Evolutionary conservation across 441 rosid genomes (phyloP).

Genomic region (Isatis lusitanica): DNA sequence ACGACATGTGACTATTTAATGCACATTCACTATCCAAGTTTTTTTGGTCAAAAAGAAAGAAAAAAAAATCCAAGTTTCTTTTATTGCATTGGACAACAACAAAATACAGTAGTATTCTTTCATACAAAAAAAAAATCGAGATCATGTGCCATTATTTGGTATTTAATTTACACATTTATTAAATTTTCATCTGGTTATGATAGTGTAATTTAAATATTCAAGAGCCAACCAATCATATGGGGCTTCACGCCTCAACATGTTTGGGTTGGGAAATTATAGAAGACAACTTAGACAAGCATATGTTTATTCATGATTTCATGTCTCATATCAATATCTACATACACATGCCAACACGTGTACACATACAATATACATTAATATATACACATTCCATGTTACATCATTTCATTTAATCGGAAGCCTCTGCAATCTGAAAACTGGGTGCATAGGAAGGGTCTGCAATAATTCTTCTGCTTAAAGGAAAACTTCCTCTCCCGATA

Average conservation of each 20-base stretch:
- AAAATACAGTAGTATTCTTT: neutral
- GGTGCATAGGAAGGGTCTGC: no score
- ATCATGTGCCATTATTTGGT: neutral
- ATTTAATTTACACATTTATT: neutral
- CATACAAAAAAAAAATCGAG: neutral
- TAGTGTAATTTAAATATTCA: neutral
- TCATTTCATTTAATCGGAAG: no score
- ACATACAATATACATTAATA: neutral
- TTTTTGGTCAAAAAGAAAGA: no score
- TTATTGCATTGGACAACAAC: neutral
- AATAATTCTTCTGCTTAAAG: no score
- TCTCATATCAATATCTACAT: constrained; percentile 20
- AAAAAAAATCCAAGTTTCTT: neutral
- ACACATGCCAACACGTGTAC: constrained; percentile 28
- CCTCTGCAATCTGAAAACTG: no score
- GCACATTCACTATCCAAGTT: neutral
- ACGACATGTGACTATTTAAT: neutral
- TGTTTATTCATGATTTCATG: constrained; percentile 28
- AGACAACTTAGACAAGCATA: constrained; percentile 12
- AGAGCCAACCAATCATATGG: constrained; percentile 31
- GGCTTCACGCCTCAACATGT: constrained; percentile 30
- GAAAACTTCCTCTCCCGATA: no score
- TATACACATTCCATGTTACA: neutral
- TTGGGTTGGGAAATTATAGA: constrained; percentile 31
- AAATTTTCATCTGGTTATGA: neutral